Evolutionary conservation across 768 basidiomycete species (phyloP).

Genomic region (Suillus decipiens): DNA sequence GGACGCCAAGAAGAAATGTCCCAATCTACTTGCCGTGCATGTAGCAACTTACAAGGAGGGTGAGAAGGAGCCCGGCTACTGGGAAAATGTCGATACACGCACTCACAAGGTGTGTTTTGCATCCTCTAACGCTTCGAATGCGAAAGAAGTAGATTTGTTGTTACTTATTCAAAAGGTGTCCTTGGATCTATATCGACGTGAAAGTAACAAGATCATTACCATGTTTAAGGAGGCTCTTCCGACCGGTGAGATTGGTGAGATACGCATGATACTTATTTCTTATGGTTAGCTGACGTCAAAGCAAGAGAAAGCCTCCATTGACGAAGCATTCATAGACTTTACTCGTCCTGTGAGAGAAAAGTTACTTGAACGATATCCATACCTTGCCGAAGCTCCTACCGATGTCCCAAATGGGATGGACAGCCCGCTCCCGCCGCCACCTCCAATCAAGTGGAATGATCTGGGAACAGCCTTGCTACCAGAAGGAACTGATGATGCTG

Average conservation of each 20-base stretch:
- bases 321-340: slow-evolving; percentile 95
- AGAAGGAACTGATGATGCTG: slow-evolving; percentile 22
- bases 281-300: slow-evolving; percentile 6
- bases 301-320: slow-evolving; percentile 94
- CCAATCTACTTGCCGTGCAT: slow-evolving; percentile 82
- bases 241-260: slow-evolving; percentile 77
- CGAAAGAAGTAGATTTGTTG: slow-evolving; percentile 4
- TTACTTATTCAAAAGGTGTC: slow-evolving; percentile 67
- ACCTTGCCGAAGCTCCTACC: slow-evolving; percentile 69
- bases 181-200: slow-evolving; percentile 88
- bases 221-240: slow-evolving; percentile 82
- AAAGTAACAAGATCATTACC: slow-evolving; percentile 83
- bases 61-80: slow-evolving; percentile 84
- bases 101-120: slow-evolving; percentile 79
- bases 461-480: slow-evolving; percentile 51
- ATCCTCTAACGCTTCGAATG: slow-evolving; percentile 1
- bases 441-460: slow-evolving; percentile 59
- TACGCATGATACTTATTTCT: background rate
- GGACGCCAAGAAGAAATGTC: slow-evolving; percentile 86
- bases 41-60: slow-evolving; percentile 95
- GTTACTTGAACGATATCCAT: slow-evolving; percentile 73
- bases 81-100: slow-evolving; percentile 83
- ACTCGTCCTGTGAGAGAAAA: slow-evolving; percentile 77
- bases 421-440: slow-evolving; percentile 74
- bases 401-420: slow-evolving; percentile 73